A percentile compares a stretch with the other conserved stretches of the same genome.
Evolutionary conservation across 345 rosid species (phyloP).

Genomic region (Viola odorata): DNA sequence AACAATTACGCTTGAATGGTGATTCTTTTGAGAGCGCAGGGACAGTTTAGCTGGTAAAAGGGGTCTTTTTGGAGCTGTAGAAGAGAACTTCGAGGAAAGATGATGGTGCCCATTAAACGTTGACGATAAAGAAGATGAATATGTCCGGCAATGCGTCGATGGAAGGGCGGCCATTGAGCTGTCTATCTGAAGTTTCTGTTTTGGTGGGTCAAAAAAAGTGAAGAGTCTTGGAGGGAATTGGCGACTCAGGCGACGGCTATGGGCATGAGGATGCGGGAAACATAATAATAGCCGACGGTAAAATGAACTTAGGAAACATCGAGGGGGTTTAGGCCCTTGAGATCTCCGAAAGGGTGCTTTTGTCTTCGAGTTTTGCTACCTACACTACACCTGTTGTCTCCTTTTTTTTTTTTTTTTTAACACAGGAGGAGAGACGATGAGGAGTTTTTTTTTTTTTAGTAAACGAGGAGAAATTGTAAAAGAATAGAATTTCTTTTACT

Average conservation of each 20-base stretch:
- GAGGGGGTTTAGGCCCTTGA: slow-evolving; percentile 52
- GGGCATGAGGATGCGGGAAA: not conserved
- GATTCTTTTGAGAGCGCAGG: slow-evolving; percentile 29
- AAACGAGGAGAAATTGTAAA: not conserved
- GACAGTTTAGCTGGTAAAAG: slow-evolving; percentile 38
- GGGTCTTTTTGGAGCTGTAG: slow-evolving; percentile 20
- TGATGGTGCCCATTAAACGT: slow-evolving; percentile 21
- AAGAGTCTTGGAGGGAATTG: not conserved
- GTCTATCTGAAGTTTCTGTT: not conserved
- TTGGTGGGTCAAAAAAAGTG: not conserved
- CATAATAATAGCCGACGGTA: not conserved
- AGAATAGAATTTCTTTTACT: too few species aligned
- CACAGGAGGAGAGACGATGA: not conserved
- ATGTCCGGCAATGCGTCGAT: slow-evolving; percentile 36
- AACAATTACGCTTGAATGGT: slow-evolving; percentile 31
- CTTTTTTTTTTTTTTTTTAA: too few species aligned
- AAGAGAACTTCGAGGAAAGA: slow-evolving; percentile 33
- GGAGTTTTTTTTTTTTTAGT: not conserved
- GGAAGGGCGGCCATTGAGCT: slow-evolving; percentile 55
- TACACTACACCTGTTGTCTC: not conserved
- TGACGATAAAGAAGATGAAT: slow-evolving; percentile 26
- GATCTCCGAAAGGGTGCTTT: slow-evolving; percentile 75
- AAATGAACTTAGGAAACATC: slow-evolving; percentile 49
- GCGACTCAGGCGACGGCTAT: slow-evolving; percentile 8
- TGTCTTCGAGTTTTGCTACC: not conserved